A percentile compares a stretch with the other conserved stretches of the same genome.
phyloP scores from a whole-genome alignment of 108 stramenopile species.

The Cylindrotheca fusiformis region DNA sequence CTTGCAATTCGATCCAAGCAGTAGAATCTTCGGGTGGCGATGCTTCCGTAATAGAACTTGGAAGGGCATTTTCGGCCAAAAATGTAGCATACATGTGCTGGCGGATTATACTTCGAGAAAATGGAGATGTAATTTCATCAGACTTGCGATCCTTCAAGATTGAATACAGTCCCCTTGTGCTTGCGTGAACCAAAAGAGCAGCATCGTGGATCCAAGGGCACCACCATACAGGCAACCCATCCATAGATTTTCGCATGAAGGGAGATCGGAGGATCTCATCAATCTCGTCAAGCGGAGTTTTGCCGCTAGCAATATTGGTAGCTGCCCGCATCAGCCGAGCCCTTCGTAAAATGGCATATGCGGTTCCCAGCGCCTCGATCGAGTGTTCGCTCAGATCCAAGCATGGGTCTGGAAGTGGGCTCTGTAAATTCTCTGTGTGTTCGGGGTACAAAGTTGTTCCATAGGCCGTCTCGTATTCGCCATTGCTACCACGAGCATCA shows the following conservation, averaged over 20 bases:
- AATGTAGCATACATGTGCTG: slow-evolving; percentile 53
- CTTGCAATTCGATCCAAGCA: slow-evolving; percentile 55
- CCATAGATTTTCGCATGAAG: slow-evolving; percentile 41
- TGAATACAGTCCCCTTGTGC: slow-evolving; percentile 57
- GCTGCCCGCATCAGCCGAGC: slow-evolving; percentile 55
- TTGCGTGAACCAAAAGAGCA: slow-evolving; percentile 61
- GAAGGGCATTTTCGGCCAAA: slow-evolving; percentile 22
- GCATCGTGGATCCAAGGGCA: slow-evolving; percentile 82
- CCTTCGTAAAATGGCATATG: slow-evolving; percentile 66
- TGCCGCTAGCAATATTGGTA: slow-evolving; percentile 46
- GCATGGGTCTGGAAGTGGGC: slow-evolving; percentile 75
- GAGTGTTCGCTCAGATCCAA: slow-evolving; percentile 62
- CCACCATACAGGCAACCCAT: slow-evolving; percentile 83
- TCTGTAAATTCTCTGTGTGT: slow-evolving; percentile 30
- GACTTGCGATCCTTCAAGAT: slow-evolving; percentile 29
- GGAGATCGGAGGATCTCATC: slow-evolving; percentile 18
- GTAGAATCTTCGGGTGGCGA: slow-evolving; percentile 40
- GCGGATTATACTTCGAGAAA: slow-evolving; percentile 29
- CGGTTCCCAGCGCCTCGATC: slow-evolving; percentile 61
- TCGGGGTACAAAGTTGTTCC: slow-evolving; percentile 48
- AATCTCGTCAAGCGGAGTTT: slow-evolving; percentile 10
- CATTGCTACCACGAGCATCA: slow-evolving; percentile 49
- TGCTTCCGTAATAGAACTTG: background rate
- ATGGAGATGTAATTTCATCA: slow-evolving; percentile 9
- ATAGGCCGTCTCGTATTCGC: slow-evolving; percentile 42